These are phyloP conservation scores for Saturnispora kantuleensis DNA, from an alignment of 805 yeast species.

Conservation along the genomic window DNA sequence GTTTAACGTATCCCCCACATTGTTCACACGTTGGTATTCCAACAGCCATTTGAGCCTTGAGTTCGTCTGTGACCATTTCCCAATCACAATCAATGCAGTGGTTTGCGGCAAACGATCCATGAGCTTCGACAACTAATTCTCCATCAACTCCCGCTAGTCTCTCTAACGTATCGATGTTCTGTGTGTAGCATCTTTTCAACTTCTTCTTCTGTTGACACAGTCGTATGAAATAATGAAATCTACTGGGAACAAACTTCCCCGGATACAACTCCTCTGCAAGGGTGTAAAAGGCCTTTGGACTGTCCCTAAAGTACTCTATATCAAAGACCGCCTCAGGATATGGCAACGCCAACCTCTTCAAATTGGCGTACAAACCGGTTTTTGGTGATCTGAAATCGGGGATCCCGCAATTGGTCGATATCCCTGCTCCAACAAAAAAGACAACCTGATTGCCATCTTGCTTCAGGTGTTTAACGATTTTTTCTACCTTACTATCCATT, in stretches of 20 bases:
- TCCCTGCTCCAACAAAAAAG: conserved; percentile 86
- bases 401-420: conserved; percentile 87
- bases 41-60: conserved; percentile 30
- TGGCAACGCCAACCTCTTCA: conserved; percentile 66
- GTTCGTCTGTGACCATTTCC: conserved; percentile 39
- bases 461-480: conserved; percentile 17
- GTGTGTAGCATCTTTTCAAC: conserved; percentile 72
- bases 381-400: conserved; percentile 92
- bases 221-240: conserved; percentile 65
- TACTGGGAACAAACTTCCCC: conserved; percentile 75
- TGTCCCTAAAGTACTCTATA: conserved; percentile 63
- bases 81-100: conserved; percentile 71
- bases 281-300: conserved; percentile 78
- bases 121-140: conserved; percentile 75
- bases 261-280: conserved; percentile 83
- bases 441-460: conserved; percentile 34
- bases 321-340: conserved; percentile 96
- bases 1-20: conserved; percentile 77
- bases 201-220: conserved; percentile 54
- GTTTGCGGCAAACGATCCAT: conserved; percentile 82
- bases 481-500: conserved; percentile 19
- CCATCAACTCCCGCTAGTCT: conserved; percentile 67
- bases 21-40: conserved; percentile 44
- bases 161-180: conserved; percentile 89
- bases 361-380: conserved; percentile 80